phyloP scores from a whole-genome alignment of 306 rosid species.

The Glycyrrhiza uralensis region DNA sequence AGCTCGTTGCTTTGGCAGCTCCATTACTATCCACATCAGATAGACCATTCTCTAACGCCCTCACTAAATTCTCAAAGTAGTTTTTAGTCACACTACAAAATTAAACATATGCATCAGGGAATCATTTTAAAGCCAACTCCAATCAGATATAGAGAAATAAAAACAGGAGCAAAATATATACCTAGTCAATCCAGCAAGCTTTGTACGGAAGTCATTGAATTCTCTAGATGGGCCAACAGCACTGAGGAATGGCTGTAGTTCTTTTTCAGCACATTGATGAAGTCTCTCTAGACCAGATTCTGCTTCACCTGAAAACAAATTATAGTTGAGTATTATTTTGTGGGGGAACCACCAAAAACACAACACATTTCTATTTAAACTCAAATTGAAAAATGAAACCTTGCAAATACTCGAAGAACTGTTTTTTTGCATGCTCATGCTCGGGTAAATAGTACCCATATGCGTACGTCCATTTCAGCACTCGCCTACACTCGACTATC shows the following conservation, averaged over 20 bases:
- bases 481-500: slow-evolving; percentile 95
- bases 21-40: slow-evolving; percentile 48
- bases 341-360: background rate
- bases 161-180: background rate
- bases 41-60: slow-evolving; percentile 60
- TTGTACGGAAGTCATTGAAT: slow-evolving; percentile 79
- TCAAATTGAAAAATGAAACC: slow-evolving; percentile 33
- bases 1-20: slow-evolving; percentile 45
- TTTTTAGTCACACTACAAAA: slow-evolving; percentile 45
- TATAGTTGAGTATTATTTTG: background rate
- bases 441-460: slow-evolving; percentile 89
- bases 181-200: slow-evolving; percentile 78
- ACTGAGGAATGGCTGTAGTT: slow-evolving; percentile 54
- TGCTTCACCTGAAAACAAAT: slow-evolving; percentile 66
- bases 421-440: slow-evolving; percentile 60
- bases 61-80: slow-evolving; percentile 56
- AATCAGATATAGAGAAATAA: background rate
- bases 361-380: background rate
- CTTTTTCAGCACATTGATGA: slow-evolving; percentile 83
- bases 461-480: slow-evolving; percentile 94
- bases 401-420: slow-evolving; percentile 73
- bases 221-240: slow-evolving; percentile 57
- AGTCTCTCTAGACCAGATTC: slow-evolving; percentile 79
- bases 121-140: slow-evolving; percentile 7
- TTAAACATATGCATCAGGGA: slow-evolving; percentile 8